These are phyloP conservation scores for Viola pubescens DNA, from an alignment of 441 rosid genomes.

Conservation along the genomic window DNA sequence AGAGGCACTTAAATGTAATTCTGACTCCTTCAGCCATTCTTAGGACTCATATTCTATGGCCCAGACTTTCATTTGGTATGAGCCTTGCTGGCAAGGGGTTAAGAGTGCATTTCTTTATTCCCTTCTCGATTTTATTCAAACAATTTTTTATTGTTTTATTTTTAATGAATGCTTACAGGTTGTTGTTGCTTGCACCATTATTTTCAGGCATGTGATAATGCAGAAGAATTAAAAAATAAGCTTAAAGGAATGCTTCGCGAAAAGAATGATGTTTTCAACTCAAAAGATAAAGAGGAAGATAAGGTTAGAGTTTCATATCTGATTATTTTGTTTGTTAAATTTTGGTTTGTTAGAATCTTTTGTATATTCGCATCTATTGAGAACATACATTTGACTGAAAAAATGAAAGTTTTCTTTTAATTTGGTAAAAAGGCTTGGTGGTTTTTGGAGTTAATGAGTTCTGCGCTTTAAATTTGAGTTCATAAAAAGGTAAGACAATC, in stretches of 20 bases:
- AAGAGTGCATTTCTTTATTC: slow-evolving; percentile 22
- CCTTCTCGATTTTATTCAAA: slow-evolving; percentile 7
- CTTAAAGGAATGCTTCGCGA: slow-evolving; percentile 67
- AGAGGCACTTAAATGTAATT: slow-evolving; percentile 46
- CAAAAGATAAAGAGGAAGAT: slow-evolving; percentile 55
- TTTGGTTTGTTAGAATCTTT: too few relatives aligned
- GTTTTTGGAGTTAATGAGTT: too few relatives aligned
- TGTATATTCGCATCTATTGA: too few relatives aligned
- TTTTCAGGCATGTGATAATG: slow-evolving; percentile 54
- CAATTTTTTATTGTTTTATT: too few relatives aligned
- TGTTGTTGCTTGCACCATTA: slow-evolving; percentile 3
- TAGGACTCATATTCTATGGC: slow-evolving; percentile 38
- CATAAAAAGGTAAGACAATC: too few relatives aligned
- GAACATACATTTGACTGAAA: too few relatives aligned
- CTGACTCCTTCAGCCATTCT: slow-evolving; percentile 39
- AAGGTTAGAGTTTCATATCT: slow-evolving; percentile 40
- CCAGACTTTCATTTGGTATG: slow-evolving; percentile 43
- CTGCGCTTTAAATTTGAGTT: too few relatives aligned
- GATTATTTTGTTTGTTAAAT: not conserved
- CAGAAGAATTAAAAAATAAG: slow-evolving; percentile 70
- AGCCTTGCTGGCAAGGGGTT: slow-evolving; percentile 43
- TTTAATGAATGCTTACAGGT: not conserved
- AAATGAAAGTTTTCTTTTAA: too few relatives aligned
- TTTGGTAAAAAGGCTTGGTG: too few relatives aligned
- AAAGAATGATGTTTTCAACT: slow-evolving; percentile 67